Evolutionary conservation across 306 rosid species (phyloP), one percentile per base, ranked within the genome.

Genomic region (Pachyrhizus erosus): DNA sequence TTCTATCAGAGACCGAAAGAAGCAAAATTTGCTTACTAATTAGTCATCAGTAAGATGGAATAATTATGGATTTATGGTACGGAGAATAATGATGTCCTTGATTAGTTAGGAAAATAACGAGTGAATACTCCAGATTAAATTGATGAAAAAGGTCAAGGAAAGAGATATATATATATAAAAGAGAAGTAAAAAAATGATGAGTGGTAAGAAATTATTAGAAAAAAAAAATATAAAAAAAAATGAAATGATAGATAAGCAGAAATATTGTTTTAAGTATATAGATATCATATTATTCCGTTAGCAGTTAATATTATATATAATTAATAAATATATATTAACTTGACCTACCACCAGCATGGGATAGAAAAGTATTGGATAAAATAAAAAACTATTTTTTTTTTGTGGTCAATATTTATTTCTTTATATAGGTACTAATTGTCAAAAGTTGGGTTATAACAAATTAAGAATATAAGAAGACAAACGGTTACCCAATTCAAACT

Each of bases 401-500:
- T 18, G 26, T 55, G 29, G 29, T 21, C 29, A 20, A 52, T 18
- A 6, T 18, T n/a, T 9, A 9, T 58, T 27, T 27, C 31, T 54
- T 54, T 57, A 57, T 21, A 9, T 60, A n/a, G n/a, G n/a, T n/a
- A 10, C 27, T 13, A 4, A 13, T 43, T 23, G 57, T 69, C 21
- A 23, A 70, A 70, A 70, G 75, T 70, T 3, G 37, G 46, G 13
- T 46, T 45, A 23, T 10, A 70, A 24, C 11, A 43, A 70, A 70
- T 5, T 24, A 23, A 5, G 20, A 24, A 24, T 7, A 27, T 27
- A 34, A 34, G 39, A 9, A 49, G 61, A 15, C 6, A 48, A 72
- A 71, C 24, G 26, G 26, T 26, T 33, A 73, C 77, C 48, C 45
- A 5, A 18, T 51, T 73, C 77, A 29, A 29, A 72, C 77, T 72